Percentiles rank a stretch among this genome's conserved stretches.
Evolutionary conservation across 352 stramenopile genomes (phyloP).

Genomic region (Thalassiosira hispida): DNA sequence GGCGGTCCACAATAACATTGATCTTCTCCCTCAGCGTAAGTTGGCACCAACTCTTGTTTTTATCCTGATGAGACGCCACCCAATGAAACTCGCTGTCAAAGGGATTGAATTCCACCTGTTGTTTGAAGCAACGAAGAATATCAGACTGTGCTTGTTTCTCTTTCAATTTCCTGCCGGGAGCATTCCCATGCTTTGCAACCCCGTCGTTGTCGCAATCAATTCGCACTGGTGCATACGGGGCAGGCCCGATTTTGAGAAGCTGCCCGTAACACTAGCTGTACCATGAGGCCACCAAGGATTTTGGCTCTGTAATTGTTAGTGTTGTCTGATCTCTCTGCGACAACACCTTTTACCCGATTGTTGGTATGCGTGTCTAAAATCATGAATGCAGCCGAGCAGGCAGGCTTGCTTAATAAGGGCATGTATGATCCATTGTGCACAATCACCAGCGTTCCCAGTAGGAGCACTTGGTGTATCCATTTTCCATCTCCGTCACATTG

Average conservation of each 20-base stretch:
- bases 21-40: slow-evolving; percentile 17
- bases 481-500: slow-evolving; percentile 20
- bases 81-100: slow-evolving; percentile 13
- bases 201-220: slow-evolving; percentile 46
- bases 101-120: background rate
- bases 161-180: background rate
- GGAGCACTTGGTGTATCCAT: slow-evolving; percentile 16
- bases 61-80: slow-evolving; percentile 33
- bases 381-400: slow-evolving; percentile 11
- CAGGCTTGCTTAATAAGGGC: background rate
- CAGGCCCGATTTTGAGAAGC: background rate
- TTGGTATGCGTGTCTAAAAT: background rate
- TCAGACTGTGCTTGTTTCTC: slow-evolving; percentile 45
- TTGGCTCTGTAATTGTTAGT: slow-evolving; percentile 28
- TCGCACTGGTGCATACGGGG: background rate
- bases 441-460: slow-evolving; percentile 8
- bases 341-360: background rate
- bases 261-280: slow-evolving; percentile 4
- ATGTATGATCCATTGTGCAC: slow-evolving; percentile 35
- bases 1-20: slow-evolving; percentile 33
- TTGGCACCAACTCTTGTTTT: background rate
- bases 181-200: slow-evolving; percentile 33
- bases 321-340: background rate
- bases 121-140: slow-evolving; percentile 30
- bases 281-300: slow-evolving; percentile 11